Conservation (phyloP, 148 eudicot genomes). For the Nepenthes gracilis region DNA sequence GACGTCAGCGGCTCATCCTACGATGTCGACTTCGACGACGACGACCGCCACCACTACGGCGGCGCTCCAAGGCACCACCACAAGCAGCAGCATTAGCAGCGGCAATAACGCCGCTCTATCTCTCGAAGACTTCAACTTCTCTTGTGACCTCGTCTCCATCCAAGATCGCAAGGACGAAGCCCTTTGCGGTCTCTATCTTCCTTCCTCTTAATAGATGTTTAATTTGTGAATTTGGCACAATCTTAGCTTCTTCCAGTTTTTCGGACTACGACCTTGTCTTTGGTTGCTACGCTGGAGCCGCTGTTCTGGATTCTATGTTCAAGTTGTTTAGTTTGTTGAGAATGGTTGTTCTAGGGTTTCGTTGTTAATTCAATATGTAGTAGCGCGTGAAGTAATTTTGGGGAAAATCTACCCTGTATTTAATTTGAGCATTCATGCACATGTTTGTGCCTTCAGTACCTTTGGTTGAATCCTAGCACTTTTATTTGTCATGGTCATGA, state of each 20-base stretch:
- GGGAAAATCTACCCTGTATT: too few relatives aligned
- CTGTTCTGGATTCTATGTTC: too few relatives aligned
- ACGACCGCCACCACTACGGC: constrained; percentile 17
- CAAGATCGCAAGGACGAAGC: constrained; percentile 63
- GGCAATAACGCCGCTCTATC: constrained; percentile 13
- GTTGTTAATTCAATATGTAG: neutral
- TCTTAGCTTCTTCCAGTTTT: too few relatives aligned
- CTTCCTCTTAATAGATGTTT: neutral
- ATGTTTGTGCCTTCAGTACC: neutral
- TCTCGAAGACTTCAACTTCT: constrained; percentile 34
- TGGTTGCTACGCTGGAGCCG: too few relatives aligned
- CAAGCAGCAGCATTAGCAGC: constrained; percentile 7
- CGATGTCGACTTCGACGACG: constrained; percentile 27
- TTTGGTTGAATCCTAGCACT: neutral
- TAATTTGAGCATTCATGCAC: too few relatives aligned
- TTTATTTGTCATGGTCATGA: too few relatives aligned
- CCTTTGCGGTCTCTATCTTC: constrained; percentile 25
- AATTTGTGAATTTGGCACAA: neutral
- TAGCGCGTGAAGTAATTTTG: neutral
- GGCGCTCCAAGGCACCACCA: constrained; percentile 26
- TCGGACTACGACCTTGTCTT: too few relatives aligned
- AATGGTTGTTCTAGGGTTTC: neutral
- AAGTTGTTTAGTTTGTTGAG: too few relatives aligned
- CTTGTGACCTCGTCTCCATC: constrained; percentile 32
- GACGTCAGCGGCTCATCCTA: neutral